Conservation (phyloP, 164 flowering plant genomes). For the Kingdonia uniflora region DNA sequence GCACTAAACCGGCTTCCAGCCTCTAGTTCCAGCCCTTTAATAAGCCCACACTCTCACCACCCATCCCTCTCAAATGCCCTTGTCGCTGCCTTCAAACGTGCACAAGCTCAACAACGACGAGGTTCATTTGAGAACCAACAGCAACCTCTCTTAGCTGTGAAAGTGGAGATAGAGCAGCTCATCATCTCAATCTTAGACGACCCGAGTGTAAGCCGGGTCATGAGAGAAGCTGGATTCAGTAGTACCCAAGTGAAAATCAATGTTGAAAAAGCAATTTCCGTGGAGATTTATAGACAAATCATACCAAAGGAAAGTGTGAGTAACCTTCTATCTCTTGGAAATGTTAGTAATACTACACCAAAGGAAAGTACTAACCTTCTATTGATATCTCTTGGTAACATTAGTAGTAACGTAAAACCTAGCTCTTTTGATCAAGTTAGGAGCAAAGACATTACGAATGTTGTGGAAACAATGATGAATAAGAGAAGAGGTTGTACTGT, state of each 20-base stretch:
- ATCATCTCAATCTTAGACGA: slow-evolving; percentile 87
- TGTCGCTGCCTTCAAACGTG: slow-evolving; percentile 93
- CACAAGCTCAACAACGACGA: slow-evolving; percentile 94
- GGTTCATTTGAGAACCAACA: slow-evolving; percentile 86
- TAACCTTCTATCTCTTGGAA: slow-evolving; percentile 20
- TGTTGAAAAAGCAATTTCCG: slow-evolving; percentile 70
- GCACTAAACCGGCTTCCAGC: slow-evolving; percentile 96
- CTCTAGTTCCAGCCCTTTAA: slow-evolving; percentile 45
- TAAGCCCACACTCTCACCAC: slow-evolving; percentile 36
- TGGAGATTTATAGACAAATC: slow-evolving; percentile 37
- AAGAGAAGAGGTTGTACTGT: slow-evolving; percentile 43
- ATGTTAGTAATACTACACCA: slow-evolving; percentile 8
- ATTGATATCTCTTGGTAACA: slow-evolving; percentile 9
- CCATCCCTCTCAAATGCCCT: slow-evolving; percentile 91
- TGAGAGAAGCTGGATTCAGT: slow-evolving; percentile 96
- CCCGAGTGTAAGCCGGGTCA: slow-evolving; percentile 96
- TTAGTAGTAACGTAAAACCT: slow-evolving; percentile 7
- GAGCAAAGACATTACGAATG: slow-evolving; percentile 41
- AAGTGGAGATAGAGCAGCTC: slow-evolving; percentile 87
- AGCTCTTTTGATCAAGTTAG: slow-evolving; percentile 20
- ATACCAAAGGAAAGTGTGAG: slow-evolving; percentile 26
- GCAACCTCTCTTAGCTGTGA: slow-evolving; percentile 74
- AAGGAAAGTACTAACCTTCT: slow-evolving; percentile 31
- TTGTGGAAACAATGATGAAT: slow-evolving; percentile 45
- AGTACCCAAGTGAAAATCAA: slow-evolving; percentile 87